Conservation (phyloP, 257 asterid species). For the Salvia splendens region DNA sequence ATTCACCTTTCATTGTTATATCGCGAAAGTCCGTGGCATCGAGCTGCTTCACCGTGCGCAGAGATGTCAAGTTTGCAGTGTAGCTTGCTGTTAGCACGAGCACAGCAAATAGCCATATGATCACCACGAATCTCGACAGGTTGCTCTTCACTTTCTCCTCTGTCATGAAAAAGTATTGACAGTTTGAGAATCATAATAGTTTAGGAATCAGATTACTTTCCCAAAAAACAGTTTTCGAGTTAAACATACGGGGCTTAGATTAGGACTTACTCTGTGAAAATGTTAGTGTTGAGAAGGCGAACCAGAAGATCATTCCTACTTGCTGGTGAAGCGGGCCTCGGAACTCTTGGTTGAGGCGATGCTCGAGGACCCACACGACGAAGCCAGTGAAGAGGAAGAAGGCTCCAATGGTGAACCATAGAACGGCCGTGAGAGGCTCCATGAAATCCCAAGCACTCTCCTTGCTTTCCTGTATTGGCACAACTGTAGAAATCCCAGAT, state of each 20-base stretch:
- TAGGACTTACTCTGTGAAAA: slow-evolving; percentile 53
- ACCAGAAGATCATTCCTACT: slow-evolving; percentile 55
- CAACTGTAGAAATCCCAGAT: slow-evolving; percentile 41
- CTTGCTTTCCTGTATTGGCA: slow-evolving; percentile 34
- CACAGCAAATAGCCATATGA: slow-evolving; percentile 59
- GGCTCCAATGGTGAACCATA: slow-evolving; percentile 52
- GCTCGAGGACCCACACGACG: slow-evolving; percentile 61
- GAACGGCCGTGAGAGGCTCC: slow-evolving; percentile 45
- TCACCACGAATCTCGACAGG: slow-evolving; percentile 53
- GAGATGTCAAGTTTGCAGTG: slow-evolving; percentile 60
- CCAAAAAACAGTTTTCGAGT: too few relatives aligned
- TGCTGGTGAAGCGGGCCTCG: slow-evolving; percentile 39
- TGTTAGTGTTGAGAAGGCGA: slow-evolving; percentile 57
- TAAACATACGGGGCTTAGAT: too few relatives aligned
- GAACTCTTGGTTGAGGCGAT: slow-evolving; percentile 40
- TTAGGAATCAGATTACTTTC: too few relatives aligned
- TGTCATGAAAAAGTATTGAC: slow-evolving; percentile 12
- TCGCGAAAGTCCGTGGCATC: slow-evolving; percentile 35
- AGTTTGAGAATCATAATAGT: neutral
- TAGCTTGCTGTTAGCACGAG: slow-evolving; percentile 57
- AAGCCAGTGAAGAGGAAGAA: slow-evolving; percentile 48
- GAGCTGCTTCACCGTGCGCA: slow-evolving; percentile 59
- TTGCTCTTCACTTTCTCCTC: slow-evolving; percentile 60
- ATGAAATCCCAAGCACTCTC: slow-evolving; percentile 53
- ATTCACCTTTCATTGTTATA: slow-evolving; percentile 39